phyloP scores from a whole-genome alignment of 345 rosid species.

The Eucalyptus erythrocorys region DNA sequence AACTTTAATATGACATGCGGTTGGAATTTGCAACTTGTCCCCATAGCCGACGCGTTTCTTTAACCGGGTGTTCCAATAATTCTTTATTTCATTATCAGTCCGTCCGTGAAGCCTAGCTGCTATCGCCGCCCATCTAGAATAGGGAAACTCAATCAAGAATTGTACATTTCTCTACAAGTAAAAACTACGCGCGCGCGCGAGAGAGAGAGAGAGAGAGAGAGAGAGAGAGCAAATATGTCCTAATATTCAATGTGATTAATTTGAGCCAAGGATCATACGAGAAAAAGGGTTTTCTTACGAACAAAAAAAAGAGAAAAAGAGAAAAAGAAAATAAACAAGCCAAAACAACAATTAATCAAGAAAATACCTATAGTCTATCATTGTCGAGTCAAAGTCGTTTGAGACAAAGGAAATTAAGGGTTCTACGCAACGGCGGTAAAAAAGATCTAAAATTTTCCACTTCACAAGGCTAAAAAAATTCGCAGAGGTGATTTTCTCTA shows the following conservation, averaged over 20 bases:
- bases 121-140: not conserved
- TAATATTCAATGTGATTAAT: not conserved
- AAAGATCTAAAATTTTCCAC: not conserved
- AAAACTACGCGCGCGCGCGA: not conserved
- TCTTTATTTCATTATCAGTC: conserved; percentile 1
- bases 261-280: not conserved
- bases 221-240: not conserved
- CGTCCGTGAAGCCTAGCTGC: not conserved
- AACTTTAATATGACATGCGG: not conserved
- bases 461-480: not conserved
- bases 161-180: not conserved
- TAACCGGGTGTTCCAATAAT: conserved; percentile 1
- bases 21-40: not conserved
- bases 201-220: not conserved
- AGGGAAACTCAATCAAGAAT: not conserved
- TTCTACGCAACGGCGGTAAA: not conserved
- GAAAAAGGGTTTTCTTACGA: not conserved
- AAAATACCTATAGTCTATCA: not conserved
- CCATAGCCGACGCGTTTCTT: not conserved
- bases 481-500: not conserved
- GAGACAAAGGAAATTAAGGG: not conserved
- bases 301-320: no score
- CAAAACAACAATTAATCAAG: not conserved
- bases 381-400: not conserved
- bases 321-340: not conserved